Evolutionary conservation across 2,329 filamentous ascomycete species (phyloP), one percentile per base, ranked within the genome.

Genomic region (Beauveria rudraprayagi): DNA sequence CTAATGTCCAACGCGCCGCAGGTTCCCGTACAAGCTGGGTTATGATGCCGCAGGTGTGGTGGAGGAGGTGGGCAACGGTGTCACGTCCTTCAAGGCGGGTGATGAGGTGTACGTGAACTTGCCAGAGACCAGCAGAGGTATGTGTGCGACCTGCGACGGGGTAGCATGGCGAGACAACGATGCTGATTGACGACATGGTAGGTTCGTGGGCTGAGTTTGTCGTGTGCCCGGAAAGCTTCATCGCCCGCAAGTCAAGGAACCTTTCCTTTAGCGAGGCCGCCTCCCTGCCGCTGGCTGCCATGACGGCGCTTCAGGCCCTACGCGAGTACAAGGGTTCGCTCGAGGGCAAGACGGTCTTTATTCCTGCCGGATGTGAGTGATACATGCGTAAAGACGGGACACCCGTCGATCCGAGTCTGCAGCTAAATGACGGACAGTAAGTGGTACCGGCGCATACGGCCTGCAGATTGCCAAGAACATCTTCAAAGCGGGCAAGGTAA

Each of bases 401-500:
- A 26, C 4, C 34, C 8, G 34, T 22, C n/a, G 17, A 22, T 28
- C 16, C 19, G 3, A n/a, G n/a, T 41, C 14, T 26, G 8, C 8
- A 46, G 34, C 54, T 61, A 37, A 37, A 62, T 11, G 53, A 3
- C 19, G 19, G 24, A 5, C 30, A 67, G 65, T 69, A 56, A 63
- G 66, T 46, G 67, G 66, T n/a, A 69, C 67, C 2, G 67, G 67
- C n/a, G 53, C 62, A 6, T 66, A 63, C 50, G 66, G 65, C 6
- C 72, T 76, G 19, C 77, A 79, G 63, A 63, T 80, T 5, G 76
- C 77, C 17, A 79, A 78, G 48, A 71, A 76, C 40, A 70, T 77
- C 2, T 79, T 78, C 62, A 67, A 71, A 1, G 77, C 75, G 2
- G 71, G 70, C 19, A 77, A 75, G 56, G 75, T 79, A 30, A 76